These are phyloP conservation scores for Pseudocercospora cruenta DNA, from an alignment of 2,329 filamentous ascomycete genomes.

Conservation along the genomic window DNA sequence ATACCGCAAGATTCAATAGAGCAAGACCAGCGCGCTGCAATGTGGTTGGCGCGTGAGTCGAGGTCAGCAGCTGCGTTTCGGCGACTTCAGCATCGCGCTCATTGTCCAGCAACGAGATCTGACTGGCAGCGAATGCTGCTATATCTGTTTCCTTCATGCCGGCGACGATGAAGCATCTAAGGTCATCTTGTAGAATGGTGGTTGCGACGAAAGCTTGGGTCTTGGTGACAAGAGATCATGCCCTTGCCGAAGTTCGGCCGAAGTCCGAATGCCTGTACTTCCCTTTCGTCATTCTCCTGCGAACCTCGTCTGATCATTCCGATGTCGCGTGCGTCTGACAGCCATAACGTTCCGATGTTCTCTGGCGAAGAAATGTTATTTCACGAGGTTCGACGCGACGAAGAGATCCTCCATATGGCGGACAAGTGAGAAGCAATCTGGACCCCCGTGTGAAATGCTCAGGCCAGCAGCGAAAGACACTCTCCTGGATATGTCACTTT, in stretches of 20 bases:
- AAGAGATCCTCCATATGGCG: not conserved
- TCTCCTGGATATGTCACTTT: slow-evolving; percentile 14
- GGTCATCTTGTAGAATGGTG: too few relatives aligned
- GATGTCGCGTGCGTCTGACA: not conserved
- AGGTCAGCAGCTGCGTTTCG: slow-evolving; percentile 69
- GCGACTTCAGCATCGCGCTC: slow-evolving; percentile 74
- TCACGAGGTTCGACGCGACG: too few relatives aligned
- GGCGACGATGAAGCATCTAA: not conserved
- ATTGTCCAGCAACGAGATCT: slow-evolving; percentile 69
- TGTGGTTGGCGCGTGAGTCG: slow-evolving; percentile 67
- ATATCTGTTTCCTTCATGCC: slow-evolving; percentile 53
- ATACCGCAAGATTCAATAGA: slow-evolving; percentile 73
- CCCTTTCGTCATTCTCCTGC: not conserved
- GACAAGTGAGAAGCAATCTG: not conserved
- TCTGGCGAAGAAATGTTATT: too few relatives aligned
- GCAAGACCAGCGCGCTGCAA: slow-evolving; percentile 79
- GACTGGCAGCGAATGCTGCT: slow-evolving; percentile 68
- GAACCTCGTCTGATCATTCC: not conserved
- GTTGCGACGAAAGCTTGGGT: not conserved
- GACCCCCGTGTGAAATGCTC: not conserved
- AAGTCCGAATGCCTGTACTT: not conserved
- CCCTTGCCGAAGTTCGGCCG: not conserved
- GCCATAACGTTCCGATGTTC: too few relatives aligned
- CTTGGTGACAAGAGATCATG: not conserved
- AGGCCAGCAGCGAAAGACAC: not conserved